A percentile compares a stretch with the other conserved stretches of the same genome.
Evolutionary conservation across 1,284 basidiomycete genomes (phyloP).

Genomic region (Phaffia rhodozyma): DNA sequence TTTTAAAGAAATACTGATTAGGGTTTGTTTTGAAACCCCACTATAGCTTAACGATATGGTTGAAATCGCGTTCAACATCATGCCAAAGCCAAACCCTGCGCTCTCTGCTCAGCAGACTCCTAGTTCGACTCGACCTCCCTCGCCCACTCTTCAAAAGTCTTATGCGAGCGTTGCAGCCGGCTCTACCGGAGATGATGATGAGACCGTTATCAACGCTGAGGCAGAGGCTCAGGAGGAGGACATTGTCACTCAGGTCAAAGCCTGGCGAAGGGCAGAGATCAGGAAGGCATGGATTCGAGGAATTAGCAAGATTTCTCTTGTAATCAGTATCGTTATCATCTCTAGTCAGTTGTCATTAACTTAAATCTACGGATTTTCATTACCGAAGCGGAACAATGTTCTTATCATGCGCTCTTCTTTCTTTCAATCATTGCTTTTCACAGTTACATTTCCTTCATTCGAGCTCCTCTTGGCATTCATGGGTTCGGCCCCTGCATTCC

Average conservation of each 20-base stretch:
- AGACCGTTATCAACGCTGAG: not conserved
- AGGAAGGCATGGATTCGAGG: not conserved
- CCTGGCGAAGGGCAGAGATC: conserved; percentile 3
- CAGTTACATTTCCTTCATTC: conserved; percentile 17
- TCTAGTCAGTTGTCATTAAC: not conserved
- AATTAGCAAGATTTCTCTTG: not conserved
- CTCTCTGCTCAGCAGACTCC: not conserved
- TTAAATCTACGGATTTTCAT: too few relatives aligned
- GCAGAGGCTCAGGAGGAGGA: not conserved
- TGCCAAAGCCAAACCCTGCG: conserved; percentile 2
- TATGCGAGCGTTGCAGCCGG: not conserved
- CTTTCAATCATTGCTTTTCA: not conserved
- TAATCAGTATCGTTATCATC: conserved; percentile 2
- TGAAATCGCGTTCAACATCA: conserved; percentile 13
- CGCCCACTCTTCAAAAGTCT: not conserved
- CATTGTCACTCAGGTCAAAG: not conserved
- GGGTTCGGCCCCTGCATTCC: conserved; percentile 15
- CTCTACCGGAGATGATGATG: not conserved
- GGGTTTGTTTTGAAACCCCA: not conserved
- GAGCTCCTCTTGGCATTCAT: conserved; percentile 16
- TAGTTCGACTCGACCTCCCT: not conserved
- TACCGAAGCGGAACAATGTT: not conserved
- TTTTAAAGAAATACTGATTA: not conserved
- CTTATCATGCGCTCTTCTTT: not conserved
- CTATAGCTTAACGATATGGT: conserved; percentile 3